Conservation (phyloP, 345 rosid species). For the Psidium friedrichsthalianum region DNA sequence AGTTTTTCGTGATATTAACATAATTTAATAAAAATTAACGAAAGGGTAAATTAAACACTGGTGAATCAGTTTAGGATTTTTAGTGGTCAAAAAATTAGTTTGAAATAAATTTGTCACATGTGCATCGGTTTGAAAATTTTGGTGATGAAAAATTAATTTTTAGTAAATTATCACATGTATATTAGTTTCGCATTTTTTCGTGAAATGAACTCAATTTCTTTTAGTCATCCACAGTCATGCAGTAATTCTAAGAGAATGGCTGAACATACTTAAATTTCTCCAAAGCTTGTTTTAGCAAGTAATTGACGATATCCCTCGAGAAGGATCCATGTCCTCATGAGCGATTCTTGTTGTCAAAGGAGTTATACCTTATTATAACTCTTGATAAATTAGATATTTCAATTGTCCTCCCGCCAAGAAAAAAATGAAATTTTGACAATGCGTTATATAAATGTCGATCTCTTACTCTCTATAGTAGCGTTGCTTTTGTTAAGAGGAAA, state of each 20-base stretch:
- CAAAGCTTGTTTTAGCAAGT: neutral
- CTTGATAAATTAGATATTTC: neutral
- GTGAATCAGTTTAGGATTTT: too few relatives aligned
- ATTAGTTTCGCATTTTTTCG: too few relatives aligned
- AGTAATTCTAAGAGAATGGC: accelerated
- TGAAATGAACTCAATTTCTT: neutral
- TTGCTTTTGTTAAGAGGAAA: neutral
- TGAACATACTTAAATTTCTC: neutral
- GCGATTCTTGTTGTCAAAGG: neutral
- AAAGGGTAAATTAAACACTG: too few relatives aligned
- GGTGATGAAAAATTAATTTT: too few relatives aligned
- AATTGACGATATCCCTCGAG: neutral
- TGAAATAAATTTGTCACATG: too few relatives aligned
- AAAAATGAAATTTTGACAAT: neutral
- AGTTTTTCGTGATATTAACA: too few relatives aligned
- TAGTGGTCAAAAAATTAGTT: too few relatives aligned
- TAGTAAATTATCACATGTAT: too few relatives aligned
- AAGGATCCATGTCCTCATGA: neutral
- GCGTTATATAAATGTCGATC: neutral
- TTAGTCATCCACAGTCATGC: neutral
- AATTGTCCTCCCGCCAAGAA: neutral
- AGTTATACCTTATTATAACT: neutral
- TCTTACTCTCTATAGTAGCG: neutral
- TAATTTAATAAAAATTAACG: too few relatives aligned
- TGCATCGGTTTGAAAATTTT: too few relatives aligned